Conservation (phyloP, 2,329 filamentous ascomycete genomes). For the Nemania bipapillata region DNA sequence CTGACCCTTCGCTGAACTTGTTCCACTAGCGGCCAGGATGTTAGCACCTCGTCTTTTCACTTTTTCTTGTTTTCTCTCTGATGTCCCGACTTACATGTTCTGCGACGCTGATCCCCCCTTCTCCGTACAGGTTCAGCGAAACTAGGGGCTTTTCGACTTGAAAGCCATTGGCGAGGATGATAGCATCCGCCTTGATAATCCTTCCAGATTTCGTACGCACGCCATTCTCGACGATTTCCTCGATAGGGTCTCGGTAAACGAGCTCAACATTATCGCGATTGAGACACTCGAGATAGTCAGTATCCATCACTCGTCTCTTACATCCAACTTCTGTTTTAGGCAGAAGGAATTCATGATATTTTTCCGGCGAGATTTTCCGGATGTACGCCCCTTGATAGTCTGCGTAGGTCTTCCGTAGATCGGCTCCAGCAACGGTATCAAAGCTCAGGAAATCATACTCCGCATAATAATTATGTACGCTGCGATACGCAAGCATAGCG, state of each 20-base stretch:
- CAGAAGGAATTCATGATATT: slow-evolving; percentile 30
- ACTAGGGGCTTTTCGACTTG: slow-evolving; percentile 5
- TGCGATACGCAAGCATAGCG: slow-evolving; percentile 26
- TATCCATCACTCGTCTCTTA: slow-evolving; percentile 34
- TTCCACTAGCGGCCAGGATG: slow-evolving; percentile 19
- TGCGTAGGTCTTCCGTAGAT: slow-evolving; percentile 23
- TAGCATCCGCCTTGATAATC: slow-evolving; percentile 27
- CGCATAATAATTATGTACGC: not conserved
- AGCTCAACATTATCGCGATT: slow-evolving; percentile 31
- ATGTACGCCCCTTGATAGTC: slow-evolving; percentile 18
- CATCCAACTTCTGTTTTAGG: slow-evolving; percentile 31
- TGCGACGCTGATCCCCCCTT: slow-evolving; percentile 18
- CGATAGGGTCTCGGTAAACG: slow-evolving; percentile 30
- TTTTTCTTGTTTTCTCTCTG: too few species aligned
- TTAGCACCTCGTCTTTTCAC: not conserved
- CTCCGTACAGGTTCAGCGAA: slow-evolving; percentile 23
- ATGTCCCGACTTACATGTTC: slow-evolving; percentile 26
- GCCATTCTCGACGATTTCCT: slow-evolving; percentile 26
- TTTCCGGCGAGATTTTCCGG: slow-evolving; percentile 17
- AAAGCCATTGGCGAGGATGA: slow-evolving; percentile 34
- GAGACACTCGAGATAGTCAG: slow-evolving; percentile 28
- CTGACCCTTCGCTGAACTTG: slow-evolving; percentile 21
- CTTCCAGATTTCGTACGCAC: slow-evolving; percentile 33
- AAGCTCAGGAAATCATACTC: slow-evolving; percentile 28
- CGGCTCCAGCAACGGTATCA: slow-evolving; percentile 5